These are phyloP conservation scores for Torulaspora gathmanii DNA, from an alignment of 805 yeast species.

Conservation along the genomic window DNA sequence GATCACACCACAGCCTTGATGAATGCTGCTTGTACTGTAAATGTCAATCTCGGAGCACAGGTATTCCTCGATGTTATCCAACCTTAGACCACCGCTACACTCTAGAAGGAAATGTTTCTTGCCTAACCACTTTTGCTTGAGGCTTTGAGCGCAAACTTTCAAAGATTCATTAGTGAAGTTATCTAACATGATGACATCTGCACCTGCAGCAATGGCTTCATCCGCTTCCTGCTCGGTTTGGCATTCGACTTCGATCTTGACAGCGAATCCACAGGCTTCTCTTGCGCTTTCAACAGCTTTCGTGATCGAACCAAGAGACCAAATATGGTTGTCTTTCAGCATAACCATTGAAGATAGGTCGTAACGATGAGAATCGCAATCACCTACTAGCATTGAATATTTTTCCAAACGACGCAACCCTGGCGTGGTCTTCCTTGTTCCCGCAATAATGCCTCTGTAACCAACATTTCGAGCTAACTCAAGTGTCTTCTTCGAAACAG, in stretches of 20 bases:
- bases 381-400: slow-evolving; percentile 93
- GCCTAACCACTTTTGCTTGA: slow-evolving; percentile 53
- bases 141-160: slow-evolving; percentile 54
- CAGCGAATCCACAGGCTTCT: slow-evolving; percentile 78
- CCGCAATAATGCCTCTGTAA: slow-evolving; percentile 82
- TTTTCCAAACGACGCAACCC: slow-evolving; percentile 85
- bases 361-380: slow-evolving; percentile 87
- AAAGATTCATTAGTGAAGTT: slow-evolving; percentile 70
- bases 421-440: slow-evolving; percentile 96
- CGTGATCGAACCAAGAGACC: slow-evolving; percentile 90
- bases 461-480: slow-evolving; percentile 61
- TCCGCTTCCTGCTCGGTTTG: slow-evolving; percentile 78
- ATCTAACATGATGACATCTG: slow-evolving; percentile 92
- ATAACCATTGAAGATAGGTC: slow-evolving; percentile 92
- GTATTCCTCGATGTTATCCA: slow-evolving; percentile 58
- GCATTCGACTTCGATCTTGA: slow-evolving; percentile 90
- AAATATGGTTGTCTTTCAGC: slow-evolving; percentile 91
- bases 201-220: slow-evolving; percentile 93
- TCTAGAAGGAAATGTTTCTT: slow-evolving; percentile 61
- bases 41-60: slow-evolving; percentile 79
- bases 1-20: slow-evolving; percentile 80
- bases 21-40: slow-evolving; percentile 85
- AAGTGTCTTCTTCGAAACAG: slow-evolving; percentile 57
- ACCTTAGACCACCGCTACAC: slow-evolving; percentile 86
- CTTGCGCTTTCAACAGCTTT: slow-evolving; percentile 75